A percentile compares a stretch with the other conserved stretches of the same genome.
Evolutionary conservation across 1,139 yeast species (phyloP).

Genomic region (Trichomonascaceae sp.): DNA sequence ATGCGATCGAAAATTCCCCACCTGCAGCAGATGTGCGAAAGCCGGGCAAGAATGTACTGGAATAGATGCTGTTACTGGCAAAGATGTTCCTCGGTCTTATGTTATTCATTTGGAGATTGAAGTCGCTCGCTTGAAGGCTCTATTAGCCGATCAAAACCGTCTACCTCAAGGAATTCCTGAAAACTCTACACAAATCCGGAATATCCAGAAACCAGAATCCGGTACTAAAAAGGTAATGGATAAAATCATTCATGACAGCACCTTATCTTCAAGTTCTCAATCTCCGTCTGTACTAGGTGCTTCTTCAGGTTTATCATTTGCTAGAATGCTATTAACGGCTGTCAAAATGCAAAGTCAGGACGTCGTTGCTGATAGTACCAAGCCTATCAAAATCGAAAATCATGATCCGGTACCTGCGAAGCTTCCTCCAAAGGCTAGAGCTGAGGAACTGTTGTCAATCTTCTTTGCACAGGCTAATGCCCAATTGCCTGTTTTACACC

Average conservation of each 20-base stretch:
- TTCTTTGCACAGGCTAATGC: conserved; percentile 77
- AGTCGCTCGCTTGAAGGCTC: conserved; percentile 49
- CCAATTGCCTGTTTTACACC: conserved; percentile 73
- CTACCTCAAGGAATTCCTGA: background rate
- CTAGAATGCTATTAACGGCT: conserved; percentile 69
- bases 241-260: background rate
- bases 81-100: conserved; percentile 79
- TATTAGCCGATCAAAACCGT: conserved; percentile 27
- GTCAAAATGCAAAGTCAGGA: conserved; percentile 44
- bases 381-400: conserved; percentile 18
- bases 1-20: conserved; percentile 80
- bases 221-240: background rate
- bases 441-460: conserved; percentile 58
- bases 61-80: conserved; percentile 79
- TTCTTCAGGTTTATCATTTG: conserved; percentile 63
- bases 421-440: conserved; percentile 66
- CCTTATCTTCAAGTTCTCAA: conserved; percentile 7
- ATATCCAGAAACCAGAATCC: conserved; percentile 22
- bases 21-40: conserved; percentile 63
- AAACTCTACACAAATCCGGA: background rate
- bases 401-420: conserved; percentile 36
- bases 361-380: conserved; percentile 2
- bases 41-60: conserved; percentile 74
- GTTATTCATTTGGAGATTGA: conserved; percentile 66
- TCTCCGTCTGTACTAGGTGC: conserved; percentile 40